These are phyloP conservation scores for Ceratobasidium sp. DNA, from an alignment of 1,284 basidiomycete genomes.

Conservation along the genomic window DNA sequence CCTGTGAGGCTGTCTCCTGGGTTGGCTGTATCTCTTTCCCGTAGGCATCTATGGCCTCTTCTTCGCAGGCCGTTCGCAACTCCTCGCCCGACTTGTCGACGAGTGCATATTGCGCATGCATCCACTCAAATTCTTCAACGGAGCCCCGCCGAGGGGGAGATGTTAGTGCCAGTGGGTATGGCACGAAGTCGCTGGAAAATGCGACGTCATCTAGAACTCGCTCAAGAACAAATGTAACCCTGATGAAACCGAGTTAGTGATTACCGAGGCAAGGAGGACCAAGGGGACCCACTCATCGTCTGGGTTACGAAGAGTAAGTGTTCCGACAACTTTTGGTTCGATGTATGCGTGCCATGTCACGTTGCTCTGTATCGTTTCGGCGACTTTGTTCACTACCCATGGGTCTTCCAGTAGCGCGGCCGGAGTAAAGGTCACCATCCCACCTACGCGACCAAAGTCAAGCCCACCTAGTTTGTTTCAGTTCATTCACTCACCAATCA, in stretches of 20 bases:
- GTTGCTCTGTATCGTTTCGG: constrained; percentile 15
- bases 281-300: constrained; percentile 14
- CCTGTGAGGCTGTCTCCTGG: constrained; percentile 4
- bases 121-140: constrained; percentile 15
- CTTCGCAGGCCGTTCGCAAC: constrained; percentile 17
- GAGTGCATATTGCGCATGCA: neutral
- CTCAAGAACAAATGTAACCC: constrained; percentile 19
- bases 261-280: neutral
- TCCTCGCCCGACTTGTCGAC: neutral
- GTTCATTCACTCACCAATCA: constrained; percentile 16
- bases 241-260: neutral
- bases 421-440: constrained; percentile 40
- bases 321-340: constrained; percentile 24
- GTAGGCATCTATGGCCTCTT: constrained; percentile 19
- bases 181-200: constrained; percentile 21
- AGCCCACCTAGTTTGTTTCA: neutral
- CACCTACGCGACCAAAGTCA: constrained; percentile 11
- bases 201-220: constrained; percentile 5
- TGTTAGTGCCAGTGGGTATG: constrained; percentile 23
- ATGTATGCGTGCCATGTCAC: constrained; percentile 37
- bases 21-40: constrained; percentile 6
- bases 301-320: neutral
- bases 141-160: constrained; percentile 26
- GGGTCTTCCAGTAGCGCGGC: constrained; percentile 36
- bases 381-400: constrained; percentile 20